Conservation (phyloP, 345 rosid species). For the Microcos paniculata region DNA sequence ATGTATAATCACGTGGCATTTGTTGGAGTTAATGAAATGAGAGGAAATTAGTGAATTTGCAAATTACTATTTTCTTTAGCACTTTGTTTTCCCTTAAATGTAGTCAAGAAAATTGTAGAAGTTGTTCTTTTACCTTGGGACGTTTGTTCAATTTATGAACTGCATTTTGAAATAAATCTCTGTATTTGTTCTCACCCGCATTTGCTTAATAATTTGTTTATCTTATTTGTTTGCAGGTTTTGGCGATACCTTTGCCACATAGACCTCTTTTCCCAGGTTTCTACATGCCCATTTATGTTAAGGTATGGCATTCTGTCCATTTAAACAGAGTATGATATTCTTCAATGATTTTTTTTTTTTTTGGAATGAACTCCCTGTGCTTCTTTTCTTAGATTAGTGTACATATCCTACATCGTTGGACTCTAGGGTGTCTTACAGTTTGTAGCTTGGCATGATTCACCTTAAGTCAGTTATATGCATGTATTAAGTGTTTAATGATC, state of each 20-base stretch:
- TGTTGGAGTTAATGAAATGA: background rate
- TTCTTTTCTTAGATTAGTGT: no score
- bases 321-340: background rate
- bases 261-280: conserved; percentile 97
- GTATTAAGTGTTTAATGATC: background rate
- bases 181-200: background rate
- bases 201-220: conserved; percentile 1
- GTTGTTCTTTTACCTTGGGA: background rate
- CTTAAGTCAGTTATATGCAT: background rate
- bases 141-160: background rate
- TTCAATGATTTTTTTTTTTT: background rate
- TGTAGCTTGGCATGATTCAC: background rate
- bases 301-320: conserved; percentile 47
- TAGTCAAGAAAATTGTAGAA: background rate
- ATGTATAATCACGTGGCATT: background rate
- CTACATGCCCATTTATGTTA: conserved; percentile 95
- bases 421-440: background rate
- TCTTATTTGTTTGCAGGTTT: conserved; percentile 56
- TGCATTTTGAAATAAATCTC: background rate
- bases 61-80: background rate
- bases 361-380: no score
- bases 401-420: background rate
- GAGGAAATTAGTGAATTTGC: background rate
- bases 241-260: conserved; percentile 89
- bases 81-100: background rate